Evolutionary conservation across 306 rosid genomes (phyloP).

Genomic region (Begonia masoniana): DNA sequence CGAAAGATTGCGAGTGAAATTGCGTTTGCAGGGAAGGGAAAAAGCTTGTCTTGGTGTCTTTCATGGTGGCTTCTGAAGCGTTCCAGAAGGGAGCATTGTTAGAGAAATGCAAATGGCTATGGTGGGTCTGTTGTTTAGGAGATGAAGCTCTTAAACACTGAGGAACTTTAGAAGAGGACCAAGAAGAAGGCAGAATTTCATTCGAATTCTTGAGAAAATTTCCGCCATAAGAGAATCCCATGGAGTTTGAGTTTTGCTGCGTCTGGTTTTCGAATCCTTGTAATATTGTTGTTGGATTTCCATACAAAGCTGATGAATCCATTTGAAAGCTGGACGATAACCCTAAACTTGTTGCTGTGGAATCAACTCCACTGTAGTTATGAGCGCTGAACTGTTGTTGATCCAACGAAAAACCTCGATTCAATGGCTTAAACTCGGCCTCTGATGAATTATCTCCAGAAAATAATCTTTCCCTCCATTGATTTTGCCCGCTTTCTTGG

Average conservation of each 20-base stretch:
- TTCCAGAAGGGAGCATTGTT: conserved; percentile 86
- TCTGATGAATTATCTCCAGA: conserved; percentile 32
- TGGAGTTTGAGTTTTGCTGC: too few relatives aligned
- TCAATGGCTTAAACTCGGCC: conserved; percentile 1
- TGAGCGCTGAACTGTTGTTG: conserved; percentile 73
- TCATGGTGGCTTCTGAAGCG: conserved; percentile 57
- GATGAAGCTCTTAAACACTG: conserved; percentile 65
- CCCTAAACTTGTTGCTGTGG: conserved; percentile 53
- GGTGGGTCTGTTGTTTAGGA: conserved; percentile 39
- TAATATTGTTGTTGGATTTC: conserved; percentile 33
- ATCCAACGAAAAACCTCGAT: conserved; percentile 57
- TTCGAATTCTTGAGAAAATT: too few relatives aligned
- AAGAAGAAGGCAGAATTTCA: conserved; percentile 11
- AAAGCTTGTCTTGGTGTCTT: conserved; percentile 45
- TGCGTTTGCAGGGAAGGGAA: conserved; percentile 61
- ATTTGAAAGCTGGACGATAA: conserved; percentile 32
- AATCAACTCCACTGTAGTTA: conserved; percentile 67
- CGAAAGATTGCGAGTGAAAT: conserved; percentile 35
- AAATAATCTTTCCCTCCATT: conserved; percentile 60
- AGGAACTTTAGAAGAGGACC: conserved; percentile 42
- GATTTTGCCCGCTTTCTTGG: conserved; percentile 44
- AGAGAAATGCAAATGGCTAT: conserved; percentile 57
- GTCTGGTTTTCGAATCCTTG: conserved; percentile 35
- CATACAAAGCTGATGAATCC: conserved; percentile 44
- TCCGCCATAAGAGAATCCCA: too few relatives aligned